Conservation (phyloP, 2,329 filamentous ascomycete genomes). For the Penicillium fuscoglaucum region DNA sequence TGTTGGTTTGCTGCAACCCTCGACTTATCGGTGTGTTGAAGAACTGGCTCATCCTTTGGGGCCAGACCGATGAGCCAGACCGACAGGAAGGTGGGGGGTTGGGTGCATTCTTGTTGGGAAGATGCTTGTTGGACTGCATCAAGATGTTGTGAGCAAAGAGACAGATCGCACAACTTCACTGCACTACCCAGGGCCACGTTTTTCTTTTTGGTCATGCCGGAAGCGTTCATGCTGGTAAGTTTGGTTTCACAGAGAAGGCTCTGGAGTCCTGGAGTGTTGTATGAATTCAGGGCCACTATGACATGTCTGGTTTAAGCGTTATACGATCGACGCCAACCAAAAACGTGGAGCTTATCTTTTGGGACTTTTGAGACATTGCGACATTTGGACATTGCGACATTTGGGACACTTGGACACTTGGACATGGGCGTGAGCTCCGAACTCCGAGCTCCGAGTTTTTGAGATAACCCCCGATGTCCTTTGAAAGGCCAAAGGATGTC, state of each 20-base stretch:
- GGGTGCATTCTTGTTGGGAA: not conserved
- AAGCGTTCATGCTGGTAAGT: not conserved
- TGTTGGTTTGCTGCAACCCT: not conserved
- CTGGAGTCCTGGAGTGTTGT: not conserved
- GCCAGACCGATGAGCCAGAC: not conserved
- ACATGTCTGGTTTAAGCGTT: not conserved
- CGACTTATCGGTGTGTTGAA: not conserved
- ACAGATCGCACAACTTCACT: not conserved
- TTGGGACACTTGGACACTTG: no score
- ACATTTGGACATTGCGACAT: no score
- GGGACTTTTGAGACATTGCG: not conserved
- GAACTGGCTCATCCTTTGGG: not conserved
- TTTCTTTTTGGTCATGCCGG: not conserved
- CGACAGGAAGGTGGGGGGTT: not conserved
- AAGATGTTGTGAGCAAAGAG: not conserved
- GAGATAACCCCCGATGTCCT: not conserved
- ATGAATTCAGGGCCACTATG: not conserved
- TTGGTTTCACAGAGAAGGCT: not conserved
- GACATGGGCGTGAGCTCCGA: not conserved
- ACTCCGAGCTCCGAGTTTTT: slow-evolving; percentile 4
- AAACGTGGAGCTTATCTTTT: not conserved
- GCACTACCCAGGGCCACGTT: not conserved
- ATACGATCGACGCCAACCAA: not conserved
- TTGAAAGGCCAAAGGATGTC: not conserved
- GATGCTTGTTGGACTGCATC: not conserved